phyloP scores from a whole-genome alignment of 75 land plant genomes.

The Pseudotsuga menziesii region DNA sequence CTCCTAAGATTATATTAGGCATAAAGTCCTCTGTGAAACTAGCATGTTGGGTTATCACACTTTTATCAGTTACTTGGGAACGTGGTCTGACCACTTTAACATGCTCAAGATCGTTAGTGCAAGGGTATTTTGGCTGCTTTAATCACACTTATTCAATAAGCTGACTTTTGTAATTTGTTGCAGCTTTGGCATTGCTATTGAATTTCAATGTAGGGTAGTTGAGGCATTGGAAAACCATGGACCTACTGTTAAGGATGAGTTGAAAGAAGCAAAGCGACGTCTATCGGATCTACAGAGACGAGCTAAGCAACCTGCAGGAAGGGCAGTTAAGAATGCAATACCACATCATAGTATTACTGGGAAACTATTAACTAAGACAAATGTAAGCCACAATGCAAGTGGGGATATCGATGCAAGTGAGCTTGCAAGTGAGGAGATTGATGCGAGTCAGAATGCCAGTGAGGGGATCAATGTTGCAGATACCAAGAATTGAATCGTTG shows the following conservation, averaged over 20 bases:
- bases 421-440: no score
- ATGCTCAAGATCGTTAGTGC: neutral
- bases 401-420: no score
- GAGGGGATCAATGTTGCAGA: no score
- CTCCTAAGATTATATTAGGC: neutral
- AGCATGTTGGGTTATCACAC: neutral
- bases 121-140: neutral
- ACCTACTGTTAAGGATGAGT: slow-evolving; percentile 43
- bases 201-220: slow-evolving; percentile 49
- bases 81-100: neutral
- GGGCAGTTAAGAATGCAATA: neutral
- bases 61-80: neutral
- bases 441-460: no score
- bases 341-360: no score
- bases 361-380: no score
- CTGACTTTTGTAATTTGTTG: neutral
- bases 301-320: slow-evolving; percentile 9
- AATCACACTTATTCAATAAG: neutral
- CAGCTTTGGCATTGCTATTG: slow-evolving; percentile 54
- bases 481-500: no score
- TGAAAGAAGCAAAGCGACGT: slow-evolving; percentile 39
- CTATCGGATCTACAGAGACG: slow-evolving; percentile 41
- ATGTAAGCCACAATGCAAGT: no score
- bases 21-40: neutral
- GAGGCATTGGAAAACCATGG: slow-evolving; percentile 59